phyloP scores from a whole-genome alignment of 1,139 yeast species.

The Candida freyschussii region DNA sequence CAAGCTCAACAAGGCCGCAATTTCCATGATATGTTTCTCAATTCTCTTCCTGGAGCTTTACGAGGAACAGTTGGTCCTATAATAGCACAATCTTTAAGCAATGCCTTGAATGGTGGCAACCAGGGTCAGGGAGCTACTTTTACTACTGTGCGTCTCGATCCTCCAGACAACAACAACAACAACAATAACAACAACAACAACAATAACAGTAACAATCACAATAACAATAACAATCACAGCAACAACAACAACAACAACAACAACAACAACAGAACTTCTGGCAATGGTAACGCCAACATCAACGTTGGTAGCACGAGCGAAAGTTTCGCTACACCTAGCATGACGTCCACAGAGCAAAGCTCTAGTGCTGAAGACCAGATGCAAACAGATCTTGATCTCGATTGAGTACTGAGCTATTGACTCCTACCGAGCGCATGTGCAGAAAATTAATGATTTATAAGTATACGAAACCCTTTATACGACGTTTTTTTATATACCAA shows the following conservation, averaged over 20 bases:
- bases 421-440: slow-evolving; percentile 1
- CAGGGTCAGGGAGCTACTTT: slow-evolving; percentile 13
- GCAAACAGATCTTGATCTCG: slow-evolving; percentile 1
- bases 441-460: background rate
- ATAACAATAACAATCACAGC: no score
- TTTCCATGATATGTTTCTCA: slow-evolving; percentile 8
- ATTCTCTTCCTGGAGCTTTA: slow-evolving; percentile 10
- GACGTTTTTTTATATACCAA: slow-evolving; percentile 33
- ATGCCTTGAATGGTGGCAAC: slow-evolving; percentile 10
- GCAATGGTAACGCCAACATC: no score
- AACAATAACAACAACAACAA: slow-evolving; percentile 48
- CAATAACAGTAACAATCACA: no score
- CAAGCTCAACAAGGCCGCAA: background rate
- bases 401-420: slow-evolving; percentile 2
- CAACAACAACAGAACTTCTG: no score
- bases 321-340: no score
- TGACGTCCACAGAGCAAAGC: no score
- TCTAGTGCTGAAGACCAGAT: no score
- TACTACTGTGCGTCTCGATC: slow-evolving; percentile 7
- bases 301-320: no score
- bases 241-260: no score
- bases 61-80: slow-evolving; percentile 15
- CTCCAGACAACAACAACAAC: slow-evolving; percentile 47
- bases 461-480: background rate
- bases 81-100: slow-evolving; percentile 8